Base-by-base conservation (phyloP, 2,329 filamentous ascomycete genomes). In the Hymenoscyphus fructigenus region DNA sequence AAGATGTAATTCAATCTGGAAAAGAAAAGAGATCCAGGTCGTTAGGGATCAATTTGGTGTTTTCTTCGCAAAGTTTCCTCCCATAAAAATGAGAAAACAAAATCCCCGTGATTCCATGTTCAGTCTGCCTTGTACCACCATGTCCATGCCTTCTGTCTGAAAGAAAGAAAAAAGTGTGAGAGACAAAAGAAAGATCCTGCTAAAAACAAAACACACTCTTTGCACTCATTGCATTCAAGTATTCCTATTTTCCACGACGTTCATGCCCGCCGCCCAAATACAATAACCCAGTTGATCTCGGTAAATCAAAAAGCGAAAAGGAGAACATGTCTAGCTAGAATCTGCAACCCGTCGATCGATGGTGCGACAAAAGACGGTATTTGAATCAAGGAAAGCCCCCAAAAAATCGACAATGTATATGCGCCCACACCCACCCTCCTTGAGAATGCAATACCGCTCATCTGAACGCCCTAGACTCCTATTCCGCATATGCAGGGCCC, bases 341-440 rank as follows among this genome's bases (percentile, higher is more conserved):
- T 36, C 34, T 36, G 34, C 34, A 36, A 36, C n/a, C 44, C 44
- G n/a, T 6, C 44, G 44, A 50, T 50, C 44, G 44, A 23, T 50
- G 44, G 20, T 50, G 44, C 44, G 10, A 50, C 10, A 50, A 7
- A 50, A 50, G 17, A 47, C 1, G 5, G n/a, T 20, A 5, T 47
- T 9, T 20, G 44, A 56, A 56, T 29, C 53, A 56, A 57, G 29
- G 26, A 57, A 28, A 57, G 3, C 26, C 50, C 23, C 26, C 9
- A 32, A 17, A 32, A 32, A 17, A 28, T 32, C 15, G 26, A 15
- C 12, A 57, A 26, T 20, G 15, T 28, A 57, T 34, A 57, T 63
- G 71, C 44, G n/a, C 44, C 20, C n/a, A 12, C n/a, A 50, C 60
- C 38, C 47, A 57, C 47, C 53, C 44, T 62, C 61, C 61, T 7